These are phyloP conservation scores for Acanthamoeba castellanii DNA, from an alignment of 208 protist genomes.

Conservation along the genomic window DNA sequence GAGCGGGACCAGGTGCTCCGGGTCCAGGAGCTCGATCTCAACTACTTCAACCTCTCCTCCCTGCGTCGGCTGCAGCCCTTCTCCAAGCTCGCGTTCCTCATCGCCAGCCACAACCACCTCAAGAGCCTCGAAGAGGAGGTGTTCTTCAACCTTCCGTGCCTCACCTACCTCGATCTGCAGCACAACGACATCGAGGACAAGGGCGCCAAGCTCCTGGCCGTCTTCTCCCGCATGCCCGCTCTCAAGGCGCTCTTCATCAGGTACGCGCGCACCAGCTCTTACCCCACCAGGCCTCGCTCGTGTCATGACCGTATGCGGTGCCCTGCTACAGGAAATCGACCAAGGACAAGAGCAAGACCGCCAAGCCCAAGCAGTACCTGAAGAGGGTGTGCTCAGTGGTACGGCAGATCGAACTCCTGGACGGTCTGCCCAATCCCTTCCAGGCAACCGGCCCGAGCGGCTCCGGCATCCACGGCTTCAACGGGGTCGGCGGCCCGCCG, in stretches of 20 bases:
- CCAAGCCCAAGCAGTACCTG: slow-evolving; percentile 63
- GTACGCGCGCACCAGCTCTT: not conserved
- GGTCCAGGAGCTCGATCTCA: slow-evolving; percentile 1
- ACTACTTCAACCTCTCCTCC: slow-evolving; percentile 23
- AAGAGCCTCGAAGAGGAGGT: slow-evolving; percentile 66
- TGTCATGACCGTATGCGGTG: too few relatives aligned
- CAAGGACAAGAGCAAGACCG: slow-evolving; percentile 72
- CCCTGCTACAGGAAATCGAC: not conserved
- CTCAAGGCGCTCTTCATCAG: slow-evolving; percentile 56
- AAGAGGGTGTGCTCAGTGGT: slow-evolving; percentile 52
- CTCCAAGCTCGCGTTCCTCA: slow-evolving; percentile 1
- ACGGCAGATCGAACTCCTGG: slow-evolving; percentile 45
- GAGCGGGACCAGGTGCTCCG: not conserved
- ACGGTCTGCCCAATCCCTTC: slow-evolving; percentile 61
- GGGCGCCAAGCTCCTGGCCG: slow-evolving; percentile 52
- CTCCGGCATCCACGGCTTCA: slow-evolving; percentile 2
- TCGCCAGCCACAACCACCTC: slow-evolving; percentile 60
- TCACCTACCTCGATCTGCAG: slow-evolving; percentile 57
- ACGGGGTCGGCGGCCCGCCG: not conserved
- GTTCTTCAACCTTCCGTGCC: slow-evolving; percentile 23
- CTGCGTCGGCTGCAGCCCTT: slow-evolving; percentile 46
- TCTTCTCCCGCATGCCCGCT: slow-evolving; percentile 46
- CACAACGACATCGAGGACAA: slow-evolving; percentile 66
- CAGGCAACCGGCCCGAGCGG: not conserved
- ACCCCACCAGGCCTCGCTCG: not conserved